Evolutionary conservation across 2,329 filamentous ascomycete genomes (phyloP).

Genomic region (Chlorencoelia australis): DNA sequence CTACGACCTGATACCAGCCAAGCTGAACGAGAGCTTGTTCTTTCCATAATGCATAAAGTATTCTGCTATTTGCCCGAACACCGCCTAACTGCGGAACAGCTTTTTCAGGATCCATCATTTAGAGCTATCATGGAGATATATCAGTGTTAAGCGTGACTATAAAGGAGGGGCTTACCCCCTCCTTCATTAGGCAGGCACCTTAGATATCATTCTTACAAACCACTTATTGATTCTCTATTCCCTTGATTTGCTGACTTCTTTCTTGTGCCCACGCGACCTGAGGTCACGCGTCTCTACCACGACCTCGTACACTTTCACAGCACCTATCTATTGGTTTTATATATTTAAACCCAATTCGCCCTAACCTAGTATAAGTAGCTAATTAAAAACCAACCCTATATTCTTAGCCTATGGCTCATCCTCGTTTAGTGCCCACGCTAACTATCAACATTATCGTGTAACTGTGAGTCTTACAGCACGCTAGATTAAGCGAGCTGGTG

Average conservation of each 20-base stretch:
- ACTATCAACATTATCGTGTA: too few species aligned
- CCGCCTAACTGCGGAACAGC: not conserved
- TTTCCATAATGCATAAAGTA: slow-evolving; percentile 7
- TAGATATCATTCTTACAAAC: not conserved
- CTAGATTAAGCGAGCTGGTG: too few species aligned
- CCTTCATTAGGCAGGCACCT: too few species aligned
- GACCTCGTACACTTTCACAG: too few species aligned
- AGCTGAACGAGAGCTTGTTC: slow-evolving; percentile 5
- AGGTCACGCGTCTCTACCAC: too few species aligned
- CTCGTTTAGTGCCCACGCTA: too few species aligned
- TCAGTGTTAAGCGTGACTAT: not conserved
- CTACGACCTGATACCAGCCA: slow-evolving; percentile 5
- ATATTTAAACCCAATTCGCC: not conserved
- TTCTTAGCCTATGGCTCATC: not conserved
- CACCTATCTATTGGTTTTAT: not conserved
- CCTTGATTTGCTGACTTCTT: too few species aligned
- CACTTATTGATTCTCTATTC: too few species aligned
- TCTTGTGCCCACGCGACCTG: too few species aligned
- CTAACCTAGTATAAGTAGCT: not conserved
- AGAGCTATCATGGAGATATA: not conserved
- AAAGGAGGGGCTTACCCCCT: too few species aligned
- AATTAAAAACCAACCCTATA: not conserved
- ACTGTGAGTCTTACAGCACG: too few species aligned
- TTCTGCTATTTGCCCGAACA: slow-evolving; percentile 7
- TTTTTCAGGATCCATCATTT: not conserved